These are phyloP conservation scores for Tylopilus subfusipes DNA, from an alignment of 768 basidiomycete species.

Conservation along the genomic window DNA sequence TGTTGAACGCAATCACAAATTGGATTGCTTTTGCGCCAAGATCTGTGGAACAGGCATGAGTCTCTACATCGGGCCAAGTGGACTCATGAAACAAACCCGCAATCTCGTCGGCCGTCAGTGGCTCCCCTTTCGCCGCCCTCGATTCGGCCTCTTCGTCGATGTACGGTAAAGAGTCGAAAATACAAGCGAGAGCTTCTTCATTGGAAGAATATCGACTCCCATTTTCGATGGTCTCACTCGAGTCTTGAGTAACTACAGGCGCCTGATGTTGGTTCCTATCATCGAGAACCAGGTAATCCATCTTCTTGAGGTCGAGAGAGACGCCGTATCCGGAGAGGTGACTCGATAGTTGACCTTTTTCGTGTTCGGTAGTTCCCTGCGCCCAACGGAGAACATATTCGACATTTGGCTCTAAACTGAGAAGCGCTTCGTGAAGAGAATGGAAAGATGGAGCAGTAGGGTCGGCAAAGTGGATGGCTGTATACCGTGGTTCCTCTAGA, in stretches of 20 bases:
- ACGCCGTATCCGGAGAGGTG: slow-evolving; percentile 89
- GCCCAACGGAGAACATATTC: slow-evolving; percentile 69
- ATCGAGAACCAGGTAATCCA: slow-evolving; percentile 92
- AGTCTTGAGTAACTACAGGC: neutral
- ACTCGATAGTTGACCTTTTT: slow-evolving; percentile 31
- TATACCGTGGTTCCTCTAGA: slow-evolving; percentile 48
- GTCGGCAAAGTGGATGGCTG: slow-evolving; percentile 77
- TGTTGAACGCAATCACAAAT: slow-evolving; percentile 59
- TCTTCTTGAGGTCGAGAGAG: slow-evolving; percentile 90
- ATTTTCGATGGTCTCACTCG: neutral
- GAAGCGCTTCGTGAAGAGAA: slow-evolving; percentile 64
- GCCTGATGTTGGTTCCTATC: slow-evolving; percentile 51
- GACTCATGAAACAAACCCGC: slow-evolving; percentile 36
- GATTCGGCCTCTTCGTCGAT: slow-evolving; percentile 29
- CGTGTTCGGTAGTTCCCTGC: slow-evolving; percentile 32
- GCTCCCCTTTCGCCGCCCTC: slow-evolving; percentile 38
- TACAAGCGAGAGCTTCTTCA: slow-evolving; percentile 24
- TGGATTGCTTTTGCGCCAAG: slow-evolving; percentile 75
- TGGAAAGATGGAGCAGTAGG: slow-evolving; percentile 64
- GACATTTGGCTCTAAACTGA: slow-evolving; percentile 45
- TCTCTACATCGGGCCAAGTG: neutral
- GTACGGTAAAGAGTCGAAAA: slow-evolving; percentile 32
- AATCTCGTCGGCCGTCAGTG: slow-evolving; percentile 54
- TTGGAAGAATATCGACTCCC: slow-evolving; percentile 10
- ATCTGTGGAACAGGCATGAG: slow-evolving; percentile 30